phyloP scores from a whole-genome alignment of 2,329 filamentous ascomycete genomes.

The Beauveria medogensis region DNA sequence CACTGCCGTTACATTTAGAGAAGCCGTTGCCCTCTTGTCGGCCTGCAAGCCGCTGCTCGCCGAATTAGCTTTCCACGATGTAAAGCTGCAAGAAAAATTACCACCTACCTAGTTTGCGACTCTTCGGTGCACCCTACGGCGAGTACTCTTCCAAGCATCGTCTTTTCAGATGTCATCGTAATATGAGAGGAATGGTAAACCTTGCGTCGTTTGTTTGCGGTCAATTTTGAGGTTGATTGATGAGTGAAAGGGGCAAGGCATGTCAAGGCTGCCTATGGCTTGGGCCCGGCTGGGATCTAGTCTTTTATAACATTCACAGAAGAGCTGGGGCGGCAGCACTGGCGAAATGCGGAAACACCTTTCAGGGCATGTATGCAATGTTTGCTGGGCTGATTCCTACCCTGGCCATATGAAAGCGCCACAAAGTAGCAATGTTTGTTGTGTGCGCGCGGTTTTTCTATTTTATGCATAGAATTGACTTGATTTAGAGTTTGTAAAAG shows the following conservation, averaged over 20 bases:
- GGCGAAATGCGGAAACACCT: neutral
- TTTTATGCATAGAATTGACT: neutral
- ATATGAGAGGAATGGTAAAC: neutral
- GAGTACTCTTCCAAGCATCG: neutral
- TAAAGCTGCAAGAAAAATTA: neutral
- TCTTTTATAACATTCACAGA: neutral
- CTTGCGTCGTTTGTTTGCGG: neutral
- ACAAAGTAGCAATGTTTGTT: neutral
- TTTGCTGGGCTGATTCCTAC: neutral
- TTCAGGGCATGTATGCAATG: neutral
- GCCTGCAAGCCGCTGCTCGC: constrained; percentile 2
- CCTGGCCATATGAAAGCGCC: neutral
- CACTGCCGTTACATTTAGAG: neutral
- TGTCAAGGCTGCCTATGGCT: neutral
- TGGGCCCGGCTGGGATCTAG: neutral
- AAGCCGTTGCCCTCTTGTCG: constrained; percentile 3
- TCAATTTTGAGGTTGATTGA: neutral
- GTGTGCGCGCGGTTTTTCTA: neutral
- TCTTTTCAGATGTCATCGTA: neutral
- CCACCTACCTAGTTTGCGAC: neutral
- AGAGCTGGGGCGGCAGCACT: neutral
- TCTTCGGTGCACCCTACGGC: neutral
- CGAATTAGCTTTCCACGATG: neutral
- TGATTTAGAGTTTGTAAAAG: neutral
- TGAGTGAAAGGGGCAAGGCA: neutral